phyloP scores from a whole-genome alignment of 1,139 yeast species.

The Sugiyamaella grinbergsii region DNA sequence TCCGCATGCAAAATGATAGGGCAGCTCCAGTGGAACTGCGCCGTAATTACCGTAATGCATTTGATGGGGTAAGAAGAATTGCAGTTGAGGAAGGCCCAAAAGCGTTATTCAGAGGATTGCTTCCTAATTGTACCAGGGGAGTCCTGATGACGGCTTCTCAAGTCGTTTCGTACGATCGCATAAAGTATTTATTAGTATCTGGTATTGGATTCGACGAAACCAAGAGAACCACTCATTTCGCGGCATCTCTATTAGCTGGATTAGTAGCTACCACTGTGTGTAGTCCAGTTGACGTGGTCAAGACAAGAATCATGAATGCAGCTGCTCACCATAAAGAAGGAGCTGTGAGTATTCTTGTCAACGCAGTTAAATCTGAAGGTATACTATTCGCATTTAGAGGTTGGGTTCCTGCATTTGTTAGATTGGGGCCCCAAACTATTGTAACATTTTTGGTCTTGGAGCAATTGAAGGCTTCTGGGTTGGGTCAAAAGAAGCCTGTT shows the following conservation, averaged over 20 bases:
- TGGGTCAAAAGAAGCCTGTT: constrained; percentile 13
- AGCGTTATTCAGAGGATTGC: constrained; percentile 72
- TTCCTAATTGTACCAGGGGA: constrained; percentile 79
- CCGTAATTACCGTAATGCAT: constrained; percentile 75
- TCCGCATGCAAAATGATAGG: constrained; percentile 89
- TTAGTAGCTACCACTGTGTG: constrained; percentile 87
- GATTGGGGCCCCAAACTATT: constrained; percentile 88
- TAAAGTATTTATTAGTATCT: constrained; percentile 62
- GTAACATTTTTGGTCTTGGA: constrained; percentile 81
- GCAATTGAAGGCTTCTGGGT: constrained; percentile 59
- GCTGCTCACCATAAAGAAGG: constrained; percentile 47
- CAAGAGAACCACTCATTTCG: constrained; percentile 70
- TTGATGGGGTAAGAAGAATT: constrained; percentile 71
- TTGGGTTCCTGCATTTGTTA: constrained; percentile 84
- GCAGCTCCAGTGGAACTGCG: constrained; percentile 64
- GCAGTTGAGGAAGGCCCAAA: constrained; percentile 59
- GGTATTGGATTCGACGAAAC: constrained; percentile 57
- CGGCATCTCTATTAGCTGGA: constrained; percentile 78
- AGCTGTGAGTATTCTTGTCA: constrained; percentile 54
- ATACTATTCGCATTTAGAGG: constrained; percentile 82
- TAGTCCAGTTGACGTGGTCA: constrained; percentile 89
- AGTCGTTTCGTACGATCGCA: constrained; percentile 82
- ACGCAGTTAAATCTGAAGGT: constrained; percentile 71
- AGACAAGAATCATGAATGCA: constrained; percentile 79
- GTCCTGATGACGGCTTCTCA: constrained; percentile 90